Base-by-base conservation (phyloP, 768 basidiomycete species). In the Hericium coralloides region DNA sequence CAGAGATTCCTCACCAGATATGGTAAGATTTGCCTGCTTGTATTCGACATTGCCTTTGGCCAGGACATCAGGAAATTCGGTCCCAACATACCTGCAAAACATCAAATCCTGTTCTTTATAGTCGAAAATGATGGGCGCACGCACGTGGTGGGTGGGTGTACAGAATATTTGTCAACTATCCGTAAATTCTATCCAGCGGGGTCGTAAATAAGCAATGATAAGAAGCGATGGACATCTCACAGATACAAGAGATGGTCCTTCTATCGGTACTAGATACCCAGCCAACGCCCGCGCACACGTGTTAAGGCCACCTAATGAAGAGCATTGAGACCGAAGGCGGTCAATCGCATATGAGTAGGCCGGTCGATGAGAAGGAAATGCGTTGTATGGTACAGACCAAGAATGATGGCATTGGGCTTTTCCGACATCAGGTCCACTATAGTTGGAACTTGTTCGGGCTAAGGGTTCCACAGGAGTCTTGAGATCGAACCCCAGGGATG, bases 21-120 rank as follows among this genome's bases (percentile, higher is more conserved):
- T 78, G 31, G 87, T 90, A 56, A 94, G 71, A 67, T 94, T 94
- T 26, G 79, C 84, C 67, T 94, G 92, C 50, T 78, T 79, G 65
- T 94, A 94, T 69, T 92, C 86, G 18, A 92, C 85, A 56, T 80
- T 71, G 9, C 84, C 77, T 55, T 83, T 83, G 55, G 77, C 70
- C n/a, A 93, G 75, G 26, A 88, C 71, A 57, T 83, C 73, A 45
- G 84, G 79, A 65, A 94, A 92, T 61, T 86, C 81, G 15, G 82
- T 73, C 12, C 90, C 89, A 62, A 92, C 78, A 68, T 92, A 93
- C 36, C 90, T 92, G 61, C 10, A 22, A 14, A 53, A 56, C 49
- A 49, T 41, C 53, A 45, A 57, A 50, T 57, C 17, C 51, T 60
- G 53, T 66, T 31, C 10, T 9, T 31, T 31, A 31, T 31, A 6